Evolutionary conservation across 2,329 filamentous ascomycete genomes (phyloP).

Genomic region (Ceratocystis harringtonii): DNA sequence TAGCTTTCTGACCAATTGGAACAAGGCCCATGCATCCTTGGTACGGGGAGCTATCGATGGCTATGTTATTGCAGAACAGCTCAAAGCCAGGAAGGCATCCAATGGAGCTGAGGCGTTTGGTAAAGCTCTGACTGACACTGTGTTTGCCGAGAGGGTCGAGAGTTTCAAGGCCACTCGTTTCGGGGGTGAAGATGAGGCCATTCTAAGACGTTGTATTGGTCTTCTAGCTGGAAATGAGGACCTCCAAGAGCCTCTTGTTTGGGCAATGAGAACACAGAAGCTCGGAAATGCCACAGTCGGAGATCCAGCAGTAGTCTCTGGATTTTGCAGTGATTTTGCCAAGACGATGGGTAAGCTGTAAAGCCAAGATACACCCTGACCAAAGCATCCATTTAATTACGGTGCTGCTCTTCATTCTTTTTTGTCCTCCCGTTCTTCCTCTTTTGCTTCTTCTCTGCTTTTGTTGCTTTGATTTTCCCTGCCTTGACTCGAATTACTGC

Average conservation of each 20-base stretch:
- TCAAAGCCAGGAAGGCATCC: not conserved
- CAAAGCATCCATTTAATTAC: not conserved
- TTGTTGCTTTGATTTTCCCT: not conserved
- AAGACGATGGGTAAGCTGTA: conserved; percentile 4
- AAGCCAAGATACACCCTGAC: not conserved
- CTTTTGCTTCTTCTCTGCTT: not conserved
- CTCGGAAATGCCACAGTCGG: not conserved
- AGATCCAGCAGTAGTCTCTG: not conserved
- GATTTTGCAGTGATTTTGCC: conserved; percentile 1
- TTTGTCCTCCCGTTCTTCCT: not conserved
- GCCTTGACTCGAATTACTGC: not conserved
- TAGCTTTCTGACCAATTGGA: conserved; percentile 8
- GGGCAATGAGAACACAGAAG: conserved; percentile 5
- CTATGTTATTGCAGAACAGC: conserved; percentile 6
- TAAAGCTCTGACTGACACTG: not conserved
- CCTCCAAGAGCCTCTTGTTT: conserved; percentile 1
- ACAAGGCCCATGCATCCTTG: not conserved
- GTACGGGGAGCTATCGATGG: conserved; percentile 11
- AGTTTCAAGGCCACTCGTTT: conserved; percentile 9
- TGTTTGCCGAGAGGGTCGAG: conserved; percentile 1
- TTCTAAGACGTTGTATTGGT: conserved; percentile 1
- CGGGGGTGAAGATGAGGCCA: not conserved
- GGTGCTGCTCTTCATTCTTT: not conserved
- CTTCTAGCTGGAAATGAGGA: conserved; percentile 4
- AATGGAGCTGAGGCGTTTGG: not conserved